Evolutionary conservation across 2,329 filamentous ascomycete genomes (phyloP), one percentile per base, ranked within the genome.

Genomic region (Phialophora verrucosa): DNA sequence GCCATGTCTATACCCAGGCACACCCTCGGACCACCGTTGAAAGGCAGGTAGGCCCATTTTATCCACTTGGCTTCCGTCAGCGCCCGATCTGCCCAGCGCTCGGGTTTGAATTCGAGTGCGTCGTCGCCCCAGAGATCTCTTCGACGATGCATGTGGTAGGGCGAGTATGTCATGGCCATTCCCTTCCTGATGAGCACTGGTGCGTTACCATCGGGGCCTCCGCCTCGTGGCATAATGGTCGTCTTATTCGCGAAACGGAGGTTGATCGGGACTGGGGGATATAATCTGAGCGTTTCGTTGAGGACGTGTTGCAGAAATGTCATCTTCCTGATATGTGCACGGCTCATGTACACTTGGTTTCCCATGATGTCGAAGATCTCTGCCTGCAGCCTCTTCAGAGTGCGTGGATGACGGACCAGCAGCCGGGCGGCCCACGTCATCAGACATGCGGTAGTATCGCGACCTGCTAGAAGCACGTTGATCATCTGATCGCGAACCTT

Each of bases 21-120:
- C 31, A 62, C 67, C n/a, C 71, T 63, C 8, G 69, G 65, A 0
- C 91, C 90, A 76, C 93, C 90, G 69, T 94, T 77, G 77, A 95
- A 95, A 0, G 91, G 92, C 77, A 92, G 75, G 73, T 89, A 88
- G 3, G 87, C 84, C 73, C 88, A 94, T 77, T 92, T 92, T 31
- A 31, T 31, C 29, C 29, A 31, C 29, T 31, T 31, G 29, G 29
- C 6, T 7, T 31, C 29, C 6, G 29, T 31, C 71, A 84, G 89
- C 31, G 83, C 81, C 2, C 90, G 88, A 17, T 89, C 89, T 3
- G 90, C 90, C 56, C 85, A 93, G 17, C 91, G 83, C 35, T 93
- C 91, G 0, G 93, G 93, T 62, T 91, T 86, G 82, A 97, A 97
- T 50, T 86, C 81, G 27, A 80, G 78, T 0, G 91, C 91, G 71